phyloP scores from a whole-genome alignment of 2,329 filamentous ascomycete species.

The Aureobasidium sp. region DNA sequence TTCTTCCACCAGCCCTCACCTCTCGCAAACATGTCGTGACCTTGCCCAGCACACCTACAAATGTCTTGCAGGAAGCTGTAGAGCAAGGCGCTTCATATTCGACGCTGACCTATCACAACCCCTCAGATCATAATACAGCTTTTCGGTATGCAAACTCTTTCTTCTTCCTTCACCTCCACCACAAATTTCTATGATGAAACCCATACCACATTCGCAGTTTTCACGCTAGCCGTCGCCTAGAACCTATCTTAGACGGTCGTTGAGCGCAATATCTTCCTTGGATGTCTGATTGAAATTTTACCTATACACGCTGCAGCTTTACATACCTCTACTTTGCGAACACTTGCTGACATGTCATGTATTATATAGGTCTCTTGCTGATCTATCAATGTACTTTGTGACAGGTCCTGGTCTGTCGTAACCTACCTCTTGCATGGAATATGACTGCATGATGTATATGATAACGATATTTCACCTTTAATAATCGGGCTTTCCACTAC shows the following conservation, averaged over 20 bases:
- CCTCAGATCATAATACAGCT: neutral
- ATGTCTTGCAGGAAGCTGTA: neutral
- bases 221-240: constrained; percentile 50
- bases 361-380: neutral
- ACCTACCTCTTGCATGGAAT: no score
- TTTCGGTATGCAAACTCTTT: neutral
- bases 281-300: constrained; percentile 27
- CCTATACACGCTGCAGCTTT: neutral
- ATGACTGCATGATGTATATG: no score
- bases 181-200: constrained; percentile 26
- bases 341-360: neutral
- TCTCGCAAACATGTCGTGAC: neutral
- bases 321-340: neutral
- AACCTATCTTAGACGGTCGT: constrained; percentile 30
- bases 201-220: constrained; percentile 78
- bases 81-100: neutral
- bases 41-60: neutral
- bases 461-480: no score
- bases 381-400: neutral
- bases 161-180: neutral
- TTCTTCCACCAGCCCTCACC: neutral
- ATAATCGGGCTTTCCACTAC: constrained; percentile 26
- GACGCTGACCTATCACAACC: neutral
- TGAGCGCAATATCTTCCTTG: constrained; percentile 34
- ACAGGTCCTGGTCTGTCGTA: no score